A percentile compares a stretch with the other conserved stretches of the same genome.
These are phyloP conservation scores for Spirogloea muscicola DNA, from an alignment of 139 green algal genomes.

Conservation along the genomic window DNA sequence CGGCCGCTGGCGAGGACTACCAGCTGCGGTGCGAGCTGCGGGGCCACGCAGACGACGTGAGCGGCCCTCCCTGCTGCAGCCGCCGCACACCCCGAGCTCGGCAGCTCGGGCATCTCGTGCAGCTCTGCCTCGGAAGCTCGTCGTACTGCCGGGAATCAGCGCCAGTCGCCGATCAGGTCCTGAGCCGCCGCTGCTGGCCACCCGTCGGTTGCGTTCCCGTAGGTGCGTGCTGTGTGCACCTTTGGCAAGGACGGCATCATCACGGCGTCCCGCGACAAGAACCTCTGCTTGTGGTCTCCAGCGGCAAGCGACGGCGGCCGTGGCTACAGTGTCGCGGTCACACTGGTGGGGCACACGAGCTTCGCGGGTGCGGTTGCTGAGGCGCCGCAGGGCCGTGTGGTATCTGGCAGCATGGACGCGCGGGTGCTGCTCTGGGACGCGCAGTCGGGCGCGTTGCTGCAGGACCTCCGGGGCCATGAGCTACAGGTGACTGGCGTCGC, in stretches of 20 bases:
- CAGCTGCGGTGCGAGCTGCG: no score
- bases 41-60: no score
- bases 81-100: no score
- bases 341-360: constrained; percentile 67
- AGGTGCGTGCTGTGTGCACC: constrained; percentile 41
- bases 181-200: no score
- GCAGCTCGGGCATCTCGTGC: no score
- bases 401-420: constrained; percentile 77
- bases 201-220: no score
- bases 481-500: constrained; percentile 74
- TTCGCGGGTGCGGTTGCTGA: constrained; percentile 70
- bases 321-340: no score
- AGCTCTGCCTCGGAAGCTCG: no score
- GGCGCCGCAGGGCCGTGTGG: constrained; percentile 55
- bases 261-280: constrained; percentile 74
- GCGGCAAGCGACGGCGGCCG: not conserved
- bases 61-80: no score
- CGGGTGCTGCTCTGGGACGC: constrained; percentile 80
- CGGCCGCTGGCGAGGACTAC: no score
- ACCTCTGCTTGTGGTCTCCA: constrained; percentile 41
- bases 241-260: constrained; percentile 15
- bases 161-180: no score
- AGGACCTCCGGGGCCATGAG: constrained; percentile 67
- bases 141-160: no score
- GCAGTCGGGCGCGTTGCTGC: constrained; percentile 24